Conservation (phyloP, 768 basidiomycete genomes). For the Collybia sp. region DNA sequence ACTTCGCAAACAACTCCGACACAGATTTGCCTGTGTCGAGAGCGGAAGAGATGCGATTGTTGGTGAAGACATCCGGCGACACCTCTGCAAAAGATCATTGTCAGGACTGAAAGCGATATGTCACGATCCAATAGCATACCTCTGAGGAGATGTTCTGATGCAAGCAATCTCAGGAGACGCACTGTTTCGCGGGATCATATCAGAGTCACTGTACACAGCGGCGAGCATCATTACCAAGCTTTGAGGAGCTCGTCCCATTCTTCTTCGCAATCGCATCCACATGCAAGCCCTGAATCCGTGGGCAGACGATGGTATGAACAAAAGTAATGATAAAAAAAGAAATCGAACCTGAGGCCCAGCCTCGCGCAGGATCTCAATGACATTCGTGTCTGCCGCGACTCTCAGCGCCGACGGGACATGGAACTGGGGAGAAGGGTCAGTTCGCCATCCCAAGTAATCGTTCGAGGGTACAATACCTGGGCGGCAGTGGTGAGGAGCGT, state of each 20-base stretch:
- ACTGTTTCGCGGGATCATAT: background rate
- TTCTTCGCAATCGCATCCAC: conserved; percentile 23
- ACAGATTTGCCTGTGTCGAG: conserved; percentile 21
- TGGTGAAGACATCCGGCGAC: conserved; percentile 23
- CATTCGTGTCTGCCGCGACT: conserved; percentile 22
- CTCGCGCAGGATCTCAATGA: conserved; percentile 30
- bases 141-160: conserved; percentile 17
- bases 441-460: background rate
- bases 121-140: background rate
- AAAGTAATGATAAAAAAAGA: background rate
- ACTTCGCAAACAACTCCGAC: conserved; percentile 17
- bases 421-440: conserved; percentile 1
- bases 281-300: conserved; percentile 19
- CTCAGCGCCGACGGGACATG: conserved; percentile 17
- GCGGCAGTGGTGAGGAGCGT: conserved; percentile 5
- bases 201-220: background rate
- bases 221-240: conserved; percentile 20
- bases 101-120: background rate
- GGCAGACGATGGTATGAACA: background rate
- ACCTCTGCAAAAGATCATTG: conserved; percentile 22
- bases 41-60: conserved; percentile 26
- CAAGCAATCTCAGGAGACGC: conserved; percentile 12
- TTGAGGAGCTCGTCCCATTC: conserved; percentile 17
- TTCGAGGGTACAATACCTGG: conserved; percentile 4
- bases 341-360: conserved; percentile 19